phyloP scores from a whole-genome alignment of 1,139 yeast genomes.

The Yamadazyma oceani region DNA sequence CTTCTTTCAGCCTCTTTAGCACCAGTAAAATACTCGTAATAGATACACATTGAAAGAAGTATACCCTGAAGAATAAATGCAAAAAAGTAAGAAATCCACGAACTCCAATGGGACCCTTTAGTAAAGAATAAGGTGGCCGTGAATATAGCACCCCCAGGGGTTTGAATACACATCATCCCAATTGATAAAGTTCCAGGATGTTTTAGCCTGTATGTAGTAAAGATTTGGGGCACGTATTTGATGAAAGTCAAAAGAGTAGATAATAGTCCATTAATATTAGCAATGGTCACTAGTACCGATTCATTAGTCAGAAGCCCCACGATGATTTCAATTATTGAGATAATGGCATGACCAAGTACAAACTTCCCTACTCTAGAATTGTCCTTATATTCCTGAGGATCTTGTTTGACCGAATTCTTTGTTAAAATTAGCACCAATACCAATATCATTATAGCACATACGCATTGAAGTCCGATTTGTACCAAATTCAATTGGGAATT shows the following conservation, averaged over 20 bases:
- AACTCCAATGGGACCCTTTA: conserved; percentile 83
- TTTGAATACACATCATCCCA: conserved; percentile 82
- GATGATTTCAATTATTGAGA: conserved; percentile 35
- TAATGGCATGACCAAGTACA: conserved; percentile 34
- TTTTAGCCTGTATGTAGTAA: conserved; percentile 65
- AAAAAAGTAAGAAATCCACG: conserved; percentile 78
- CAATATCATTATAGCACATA: conserved; percentile 62
- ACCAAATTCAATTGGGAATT: conserved; percentile 68
- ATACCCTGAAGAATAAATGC: conserved; percentile 69
- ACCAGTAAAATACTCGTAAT: conserved; percentile 35
- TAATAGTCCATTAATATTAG: conserved; percentile 61
- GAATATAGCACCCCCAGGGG: conserved; percentile 88
- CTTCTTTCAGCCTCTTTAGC: conserved; percentile 33
- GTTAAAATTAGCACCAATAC: conserved; percentile 54
- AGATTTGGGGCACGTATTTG: conserved; percentile 80
- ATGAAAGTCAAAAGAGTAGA: conserved; percentile 63
- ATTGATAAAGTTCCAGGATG: conserved; percentile 82
- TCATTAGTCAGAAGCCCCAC: conserved; percentile 28
- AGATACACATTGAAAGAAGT: conserved; percentile 35
- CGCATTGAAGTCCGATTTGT: conserved; percentile 69
- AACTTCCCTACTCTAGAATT: conserved; percentile 43
- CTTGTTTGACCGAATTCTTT: conserved; percentile 45
- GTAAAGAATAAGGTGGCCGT: conserved; percentile 67
- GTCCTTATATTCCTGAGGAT: conserved; percentile 42
- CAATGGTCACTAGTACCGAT: conserved; percentile 36